These are phyloP conservation scores for Adansonia gregorii DNA, from an alignment of 441 rosid species.

Conservation along the genomic window DNA sequence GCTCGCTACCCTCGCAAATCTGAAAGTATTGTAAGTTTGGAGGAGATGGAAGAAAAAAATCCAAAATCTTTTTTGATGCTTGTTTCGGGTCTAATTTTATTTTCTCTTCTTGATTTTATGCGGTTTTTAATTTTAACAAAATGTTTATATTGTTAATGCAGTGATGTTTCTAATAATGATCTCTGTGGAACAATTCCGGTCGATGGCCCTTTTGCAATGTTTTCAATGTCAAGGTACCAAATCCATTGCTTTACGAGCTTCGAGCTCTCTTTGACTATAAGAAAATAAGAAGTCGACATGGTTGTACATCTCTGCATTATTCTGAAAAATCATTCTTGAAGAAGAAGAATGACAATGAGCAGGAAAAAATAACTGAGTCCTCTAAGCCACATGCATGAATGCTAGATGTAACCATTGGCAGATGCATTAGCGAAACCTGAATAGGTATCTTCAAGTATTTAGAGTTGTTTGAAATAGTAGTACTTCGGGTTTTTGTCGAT, in stretches of 20 bases:
- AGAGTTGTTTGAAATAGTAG: neutral
- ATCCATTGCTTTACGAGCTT: neutral
- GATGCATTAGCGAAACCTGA: neutral
- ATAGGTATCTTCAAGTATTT: neutral
- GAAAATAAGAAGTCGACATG: neutral
- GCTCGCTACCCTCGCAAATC: slow-evolving; percentile 52
- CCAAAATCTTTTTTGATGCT: neutral
- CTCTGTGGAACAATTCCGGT: slow-evolving; percentile 82
- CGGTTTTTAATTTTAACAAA: slow-evolving; percentile 13
- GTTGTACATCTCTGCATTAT: slow-evolving; percentile 5
- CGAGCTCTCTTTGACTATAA: neutral
- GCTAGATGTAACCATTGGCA: neutral
- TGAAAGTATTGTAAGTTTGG: slow-evolving; percentile 58
- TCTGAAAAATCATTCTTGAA: neutral
- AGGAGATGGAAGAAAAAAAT: neutral
- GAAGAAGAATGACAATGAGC: neutral
- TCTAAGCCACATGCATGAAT: neutral
- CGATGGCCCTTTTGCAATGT: slow-evolving; percentile 67
- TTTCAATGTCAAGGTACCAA: slow-evolving; percentile 58
- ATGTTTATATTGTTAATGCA: slow-evolving; percentile 34
- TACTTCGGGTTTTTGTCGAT: no score
- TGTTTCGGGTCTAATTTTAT: neutral
- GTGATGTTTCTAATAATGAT: slow-evolving; percentile 70
- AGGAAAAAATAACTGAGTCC: neutral
- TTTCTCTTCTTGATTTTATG: neutral